Base-by-base conservation (phyloP, 2,329 filamentous ascomycete genomes). In the Aspergillus oerlinghausenensis region DNA sequence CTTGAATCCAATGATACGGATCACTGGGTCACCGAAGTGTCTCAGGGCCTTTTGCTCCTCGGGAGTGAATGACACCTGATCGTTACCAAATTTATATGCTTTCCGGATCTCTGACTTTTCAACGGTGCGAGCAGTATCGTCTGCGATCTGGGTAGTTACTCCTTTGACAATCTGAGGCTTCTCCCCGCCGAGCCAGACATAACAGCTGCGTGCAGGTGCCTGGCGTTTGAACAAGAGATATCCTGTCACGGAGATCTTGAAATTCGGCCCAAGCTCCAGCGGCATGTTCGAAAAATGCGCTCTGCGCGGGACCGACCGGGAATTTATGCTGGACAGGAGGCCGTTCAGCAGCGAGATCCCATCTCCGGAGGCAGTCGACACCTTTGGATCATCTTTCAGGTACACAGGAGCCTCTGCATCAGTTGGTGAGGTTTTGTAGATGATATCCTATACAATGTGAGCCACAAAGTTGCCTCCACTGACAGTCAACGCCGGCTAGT, bases 1-100 rank as follows among this genome's bases (percentile, higher is more conserved):
- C 70, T 97, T 99, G 81, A 99, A 99, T 5, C 94, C 94, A 55
- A 99, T 88, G 62, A 99, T 88, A 4, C 92, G 87, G 55, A 99
- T 88, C 11, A 90, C 80, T 0, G 91, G 90, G 1, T 88, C 82
- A 2, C 92, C 93, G 65, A 96, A 96, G 63, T 90, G 79, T 59
- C 87, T 87, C 57, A 99, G 80, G 21, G 82, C 77, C 56, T 87
- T 88, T 58, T 93, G 85, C 71, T 99, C 93, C 35, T 97, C 92
- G 0, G 87, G 83, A 0, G 87, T 87, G 71, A 99, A 99, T 50
- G 88, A 83, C 49, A 99, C 85, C 50, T 91, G 91, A 63, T 96
- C 90, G 42, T 91, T 92, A 11, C 93, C 94, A 68, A 97, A 97
- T 66, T 94, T 97, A 79, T 94, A 99, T 0, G 93, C 94, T 73